Percentiles rank a stretch among this genome's conserved stretches.
Evolutionary conservation across 2,329 filamentous ascomycete genomes (phyloP).

Genomic region (Trichophaea hybrida): DNA sequence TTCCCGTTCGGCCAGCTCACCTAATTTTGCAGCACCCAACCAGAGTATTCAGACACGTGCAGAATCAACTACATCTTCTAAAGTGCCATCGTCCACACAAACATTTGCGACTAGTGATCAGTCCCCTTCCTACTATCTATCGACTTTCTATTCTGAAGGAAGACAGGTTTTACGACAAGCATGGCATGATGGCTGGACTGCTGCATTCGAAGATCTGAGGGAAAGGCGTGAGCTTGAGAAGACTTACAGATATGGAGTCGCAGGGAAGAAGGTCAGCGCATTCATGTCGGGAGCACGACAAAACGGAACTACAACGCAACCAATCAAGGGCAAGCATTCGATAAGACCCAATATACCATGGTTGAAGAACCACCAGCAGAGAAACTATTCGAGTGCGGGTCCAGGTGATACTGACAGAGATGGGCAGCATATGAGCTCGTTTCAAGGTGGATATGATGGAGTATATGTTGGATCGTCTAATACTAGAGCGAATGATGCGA

Average conservation of each 20-base stretch:
- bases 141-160: slow-evolving; percentile 8
- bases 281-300: slow-evolving; percentile 14
- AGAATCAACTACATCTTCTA: not conserved
- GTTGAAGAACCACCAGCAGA: not conserved
- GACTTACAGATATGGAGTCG: slow-evolving; percentile 5
- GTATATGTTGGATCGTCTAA: not conserved
- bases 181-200: slow-evolving; percentile 9
- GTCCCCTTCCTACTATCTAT: slow-evolving; percentile 1
- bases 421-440: not conserved
- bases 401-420: not conserved
- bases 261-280: slow-evolving; percentile 10
- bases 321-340: too few relatives aligned
- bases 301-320: not conserved
- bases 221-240: slow-evolving; percentile 3
- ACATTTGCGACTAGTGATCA: slow-evolving; percentile 1
- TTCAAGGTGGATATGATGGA: not conserved
- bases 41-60: too few relatives aligned
- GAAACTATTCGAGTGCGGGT: not conserved
- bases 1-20: not conserved
- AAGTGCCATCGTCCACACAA: not conserved
- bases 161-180: slow-evolving; percentile 8
- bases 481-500: not conserved
- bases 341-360: not conserved
- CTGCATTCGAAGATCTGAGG: slow-evolving; percentile 1
- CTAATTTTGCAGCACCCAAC: not conserved